Base-by-base conservation (phyloP, 2,329 filamentous ascomycete genomes). In the Fonsecaea pedrosoi region DNA sequence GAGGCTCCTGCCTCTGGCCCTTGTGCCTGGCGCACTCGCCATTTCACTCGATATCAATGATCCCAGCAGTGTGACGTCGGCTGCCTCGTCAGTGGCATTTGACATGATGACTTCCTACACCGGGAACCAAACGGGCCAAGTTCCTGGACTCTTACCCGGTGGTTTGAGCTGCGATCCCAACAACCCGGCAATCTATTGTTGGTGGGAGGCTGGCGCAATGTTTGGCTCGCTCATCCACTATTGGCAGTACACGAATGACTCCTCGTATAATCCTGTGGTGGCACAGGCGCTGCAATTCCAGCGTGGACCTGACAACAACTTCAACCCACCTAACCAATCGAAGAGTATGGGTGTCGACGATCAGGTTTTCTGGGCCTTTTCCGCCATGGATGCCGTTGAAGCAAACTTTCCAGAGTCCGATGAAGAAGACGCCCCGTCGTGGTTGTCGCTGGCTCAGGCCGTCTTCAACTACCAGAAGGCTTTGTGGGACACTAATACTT, bases 391-490 rank as follows among this genome's bases (percentile, higher is more conserved):
- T 1, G 85, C 85, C 2, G 85, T 85, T 10, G 85, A 87, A 70
- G 75, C 78, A 64, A 80, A 80, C 50, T 84, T 82, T 67, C 71
- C 71, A 42, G 78, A 78, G 1, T 62, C 60, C 15, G 75, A 77
- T 37, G 82, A 80, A 4, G 77, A 78, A 1, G 76, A 76, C 53
- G 70, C 73, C 18, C 88, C 90, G 0, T 88, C 90, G 67, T 96
- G 91, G 91, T 83, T 95, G 15, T 87, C 89, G 5, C 84, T 96
- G 62, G 89, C 86, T 0, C 90, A 92, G 76, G 90, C 89, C 7
- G 89, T 92, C 1, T 95, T 94, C 78, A 92, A 94, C 80, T 88
- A 90, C 64, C 92, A 92, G 74, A 86, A 85, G 1, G 77, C 78
- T n/a, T 86, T 91, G 18, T 94, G 91, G 90, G 89, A 95, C 72